These are phyloP conservation scores for Pleurotus pulmonarius DNA, from an alignment of 768 basidiomycete genomes.

Conservation along the genomic window DNA sequence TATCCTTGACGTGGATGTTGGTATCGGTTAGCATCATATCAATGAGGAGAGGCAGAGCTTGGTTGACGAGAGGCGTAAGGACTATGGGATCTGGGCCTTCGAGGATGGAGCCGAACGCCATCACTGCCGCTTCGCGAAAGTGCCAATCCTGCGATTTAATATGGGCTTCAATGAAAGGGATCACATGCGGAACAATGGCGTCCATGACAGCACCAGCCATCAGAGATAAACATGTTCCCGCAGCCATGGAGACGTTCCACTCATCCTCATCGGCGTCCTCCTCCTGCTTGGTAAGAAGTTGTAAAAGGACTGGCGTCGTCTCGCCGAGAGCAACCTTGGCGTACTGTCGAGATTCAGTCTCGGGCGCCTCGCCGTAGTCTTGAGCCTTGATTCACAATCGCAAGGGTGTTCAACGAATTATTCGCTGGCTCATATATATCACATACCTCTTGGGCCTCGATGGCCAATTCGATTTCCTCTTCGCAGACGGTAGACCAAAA, in stretches of 20 bases:
- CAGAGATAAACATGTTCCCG: conserved; percentile 84
- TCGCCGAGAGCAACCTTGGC: conserved; percentile 94
- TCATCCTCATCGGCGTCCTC: conserved; percentile 98
- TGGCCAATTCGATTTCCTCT: conserved; percentile 88
- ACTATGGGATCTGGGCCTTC: conserved; percentile 91
- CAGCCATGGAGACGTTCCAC: conserved; percentile 98
- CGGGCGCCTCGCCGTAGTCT: conserved; percentile 85
- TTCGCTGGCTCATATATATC: not conserved
- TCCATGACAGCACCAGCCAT: conserved; percentile 91
- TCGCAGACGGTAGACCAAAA: conserved; percentile 99
- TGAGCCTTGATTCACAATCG: conserved; percentile 52
- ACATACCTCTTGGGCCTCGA: conserved; percentile 87
- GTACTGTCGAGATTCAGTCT: conserved; percentile 84
- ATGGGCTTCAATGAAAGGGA: conserved; percentile 97
- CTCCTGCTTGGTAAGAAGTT: conserved; percentile 87
- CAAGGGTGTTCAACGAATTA: not conserved
- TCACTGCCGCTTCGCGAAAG: conserved; percentile 92
- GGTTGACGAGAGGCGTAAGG: conserved; percentile 86
- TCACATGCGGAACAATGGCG: conserved; percentile 85
- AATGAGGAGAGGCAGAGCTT: conserved; percentile 91
- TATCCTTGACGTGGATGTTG: conserved; percentile 88
- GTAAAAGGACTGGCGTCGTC: conserved; percentile 88
- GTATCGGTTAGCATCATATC: conserved; percentile 85
- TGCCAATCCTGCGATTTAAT: conserved; percentile 94
- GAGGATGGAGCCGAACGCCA: conserved; percentile 97